A percentile compares a stretch with the other conserved stretches of the same genome.
Conservation (phyloP, 1,284 basidiomycete species). For the Athelia psychrophila region DNA sequence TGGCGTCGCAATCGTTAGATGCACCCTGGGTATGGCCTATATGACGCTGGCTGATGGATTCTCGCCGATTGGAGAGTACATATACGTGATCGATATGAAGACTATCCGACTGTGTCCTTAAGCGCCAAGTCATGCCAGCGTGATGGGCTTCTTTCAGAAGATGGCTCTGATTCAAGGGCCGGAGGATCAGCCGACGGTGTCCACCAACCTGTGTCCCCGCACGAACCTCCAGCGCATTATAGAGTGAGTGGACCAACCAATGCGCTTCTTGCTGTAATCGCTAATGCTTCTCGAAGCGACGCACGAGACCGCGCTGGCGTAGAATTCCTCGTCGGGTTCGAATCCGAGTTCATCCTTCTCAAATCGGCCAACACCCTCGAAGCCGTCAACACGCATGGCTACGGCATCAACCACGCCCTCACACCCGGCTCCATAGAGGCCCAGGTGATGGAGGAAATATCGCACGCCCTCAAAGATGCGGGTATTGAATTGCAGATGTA, state of each 20-base stretch:
- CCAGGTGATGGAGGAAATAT: slow-evolving; percentile 50
- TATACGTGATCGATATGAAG: slow-evolving; percentile 52
- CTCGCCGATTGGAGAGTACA: slow-evolving; percentile 44
- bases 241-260: slow-evolving; percentile 39
- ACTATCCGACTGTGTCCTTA: slow-evolving; percentile 51
- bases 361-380: slow-evolving; percentile 45
- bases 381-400: slow-evolving; percentile 47
- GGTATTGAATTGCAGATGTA: slow-evolving; percentile 56
- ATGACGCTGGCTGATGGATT: slow-evolving; percentile 34
- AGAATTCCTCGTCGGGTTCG: slow-evolving; percentile 64
- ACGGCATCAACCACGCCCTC: slow-evolving; percentile 44
- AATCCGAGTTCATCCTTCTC: slow-evolving; percentile 67
- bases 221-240: slow-evolving; percentile 46
- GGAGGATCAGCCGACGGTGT: slow-evolving; percentile 23
- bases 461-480: slow-evolving; percentile 36
- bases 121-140: slow-evolving; percentile 51
- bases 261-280: background rate
- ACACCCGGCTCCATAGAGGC: slow-evolving; percentile 41
- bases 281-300: background rate
- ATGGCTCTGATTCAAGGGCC: slow-evolving; percentile 34
- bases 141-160: slow-evolving; percentile 66
- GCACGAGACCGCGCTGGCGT: slow-evolving; percentile 26
- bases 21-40: slow-evolving; percentile 43
- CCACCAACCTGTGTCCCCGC: slow-evolving; percentile 52
- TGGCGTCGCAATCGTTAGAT: slow-evolving; percentile 46